Percentiles rank a stretch among this genome's conserved stretches.
Evolutionary conservation across 345 rosid genomes (phyloP).

Genomic region (Reutealis trisperma): DNA sequence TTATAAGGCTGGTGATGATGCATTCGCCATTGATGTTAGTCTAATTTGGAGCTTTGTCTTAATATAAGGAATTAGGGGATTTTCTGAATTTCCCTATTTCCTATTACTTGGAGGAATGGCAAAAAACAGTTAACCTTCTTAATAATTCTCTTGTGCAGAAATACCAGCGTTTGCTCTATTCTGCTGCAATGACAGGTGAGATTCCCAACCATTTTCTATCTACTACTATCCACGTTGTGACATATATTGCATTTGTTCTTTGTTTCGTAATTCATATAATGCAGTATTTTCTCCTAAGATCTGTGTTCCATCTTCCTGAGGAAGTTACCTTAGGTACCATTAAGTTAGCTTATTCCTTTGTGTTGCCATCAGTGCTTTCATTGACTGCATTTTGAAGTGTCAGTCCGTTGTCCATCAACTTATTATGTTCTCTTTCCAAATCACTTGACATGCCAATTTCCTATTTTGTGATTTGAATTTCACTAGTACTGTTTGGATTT

Average conservation of each 20-base stretch:
- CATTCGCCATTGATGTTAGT: conserved; percentile 61
- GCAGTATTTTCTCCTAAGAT: neutral
- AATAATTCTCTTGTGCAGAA: conserved; percentile 52
- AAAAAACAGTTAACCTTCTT: conserved; percentile 1
- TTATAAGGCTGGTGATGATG: conserved; percentile 33
- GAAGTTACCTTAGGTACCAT: too few relatives aligned
- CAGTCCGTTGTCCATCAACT: too few relatives aligned
- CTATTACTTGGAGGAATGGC: neutral
- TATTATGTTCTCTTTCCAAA: too few relatives aligned
- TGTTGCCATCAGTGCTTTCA: neutral
- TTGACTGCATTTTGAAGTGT: too few relatives aligned
- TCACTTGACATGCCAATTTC: too few relatives aligned
- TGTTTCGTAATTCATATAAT: neutral
- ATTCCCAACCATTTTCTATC: neutral
- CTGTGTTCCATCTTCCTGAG: too few relatives aligned
- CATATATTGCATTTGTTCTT: neutral
- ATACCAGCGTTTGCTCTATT: conserved; percentile 49
- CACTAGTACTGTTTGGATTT: neutral
- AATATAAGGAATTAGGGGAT: neutral
- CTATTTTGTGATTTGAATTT: neutral
- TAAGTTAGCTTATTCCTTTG: neutral
- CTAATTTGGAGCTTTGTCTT: neutral
- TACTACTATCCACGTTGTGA: neutral
- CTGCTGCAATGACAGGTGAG: conserved; percentile 69
- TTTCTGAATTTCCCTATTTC: neutral